These are phyloP conservation scores for Trichosporon sp. DNA, from an alignment of 1,284 basidiomycete genomes.

Conservation along the genomic window DNA sequence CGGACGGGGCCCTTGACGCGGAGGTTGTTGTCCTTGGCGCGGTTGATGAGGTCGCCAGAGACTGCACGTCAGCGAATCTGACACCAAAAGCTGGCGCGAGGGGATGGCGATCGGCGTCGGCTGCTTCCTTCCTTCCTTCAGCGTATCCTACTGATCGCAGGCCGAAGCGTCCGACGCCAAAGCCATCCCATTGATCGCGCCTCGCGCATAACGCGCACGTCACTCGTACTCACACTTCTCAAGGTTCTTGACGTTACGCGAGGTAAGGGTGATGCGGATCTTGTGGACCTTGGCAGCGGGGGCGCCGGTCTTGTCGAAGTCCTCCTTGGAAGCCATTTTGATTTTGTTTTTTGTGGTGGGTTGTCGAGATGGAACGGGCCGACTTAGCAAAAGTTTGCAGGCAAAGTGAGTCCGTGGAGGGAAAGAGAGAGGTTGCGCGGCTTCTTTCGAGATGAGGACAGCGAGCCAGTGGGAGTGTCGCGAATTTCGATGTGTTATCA, in stretches of 20 bases:
- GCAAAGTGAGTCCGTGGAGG: constrained; percentile 26
- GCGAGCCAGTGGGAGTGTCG: constrained; percentile 2
- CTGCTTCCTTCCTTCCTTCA: too few species aligned
- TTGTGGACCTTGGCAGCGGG: constrained; percentile 92
- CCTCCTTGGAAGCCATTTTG: constrained; percentile 95
- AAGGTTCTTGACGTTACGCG: constrained; percentile 94
- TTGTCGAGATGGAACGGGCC: constrained; percentile 9
- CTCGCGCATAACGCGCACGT: not conserved
- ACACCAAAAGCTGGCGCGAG: not conserved
- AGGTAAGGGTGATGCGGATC: constrained; percentile 98
- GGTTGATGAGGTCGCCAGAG: constrained; percentile 92
- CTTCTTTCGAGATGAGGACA: not conserved
- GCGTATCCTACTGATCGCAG: too few species aligned
- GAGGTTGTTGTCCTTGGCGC: constrained; percentile 99
- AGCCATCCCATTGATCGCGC: too few species aligned
- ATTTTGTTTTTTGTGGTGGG: constrained; percentile 23
- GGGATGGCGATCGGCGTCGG: too few species aligned
- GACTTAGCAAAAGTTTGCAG: constrained; percentile 23
- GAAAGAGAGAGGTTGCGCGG: not conserved
- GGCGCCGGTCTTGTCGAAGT: constrained; percentile 88
- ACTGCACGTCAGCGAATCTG: constrained; percentile 53
- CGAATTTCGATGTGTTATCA: constrained; percentile 4
- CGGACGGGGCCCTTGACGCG: constrained; percentile 98
- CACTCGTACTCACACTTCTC: constrained; percentile 76
- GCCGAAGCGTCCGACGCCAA: too few species aligned